Evolutionary conservation across 2,329 filamentous ascomycete genomes (phyloP).

Genomic region (Trichoderma brevicompactum): DNA sequence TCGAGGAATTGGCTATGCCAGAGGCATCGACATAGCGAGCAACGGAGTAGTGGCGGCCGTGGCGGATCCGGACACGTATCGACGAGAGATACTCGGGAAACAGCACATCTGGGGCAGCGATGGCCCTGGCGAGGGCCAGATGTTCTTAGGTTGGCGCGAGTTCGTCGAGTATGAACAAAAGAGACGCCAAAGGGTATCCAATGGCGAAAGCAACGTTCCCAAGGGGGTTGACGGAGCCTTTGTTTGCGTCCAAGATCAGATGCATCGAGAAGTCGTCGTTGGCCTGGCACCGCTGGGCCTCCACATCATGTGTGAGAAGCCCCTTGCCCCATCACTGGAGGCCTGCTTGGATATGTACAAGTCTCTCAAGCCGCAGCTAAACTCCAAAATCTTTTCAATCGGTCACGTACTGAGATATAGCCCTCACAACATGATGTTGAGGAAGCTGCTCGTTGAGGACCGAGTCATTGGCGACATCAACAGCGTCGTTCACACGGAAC

Average conservation of each 20-base stretch:
- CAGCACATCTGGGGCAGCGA: conserved; percentile 72
- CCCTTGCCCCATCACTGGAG: conserved; percentile 75
- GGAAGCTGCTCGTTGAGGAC: conserved; percentile 75
- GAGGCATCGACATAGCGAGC: conserved; percentile 66
- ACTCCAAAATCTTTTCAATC: conserved; percentile 73
- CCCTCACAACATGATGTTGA: conserved; percentile 85
- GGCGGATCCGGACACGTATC: conserved; percentile 79
- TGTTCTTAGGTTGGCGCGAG: conserved; percentile 74
- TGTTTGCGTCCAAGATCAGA: conserved; percentile 79
- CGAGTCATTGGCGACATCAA: conserved; percentile 81
- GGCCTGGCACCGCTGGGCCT: conserved; percentile 71
- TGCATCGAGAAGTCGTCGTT: conserved; percentile 80
- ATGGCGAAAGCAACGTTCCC: conserved; percentile 52
- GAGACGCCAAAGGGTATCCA: conserved; percentile 59
- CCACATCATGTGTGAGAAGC: conserved; percentile 96
- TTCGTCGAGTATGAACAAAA: conserved; percentile 73
- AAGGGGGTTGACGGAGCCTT: conserved; percentile 66
- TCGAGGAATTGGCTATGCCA: conserved; percentile 74
- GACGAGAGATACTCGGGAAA: conserved; percentile 71
- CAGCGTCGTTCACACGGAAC: conserved; percentile 89
- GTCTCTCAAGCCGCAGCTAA: conserved; percentile 50
- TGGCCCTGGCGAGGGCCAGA: conserved; percentile 61
- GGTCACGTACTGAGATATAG: conserved; percentile 94
- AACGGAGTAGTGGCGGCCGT: conserved; percentile 75
- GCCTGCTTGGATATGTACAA: conserved; percentile 79